Evolutionary conservation across 2,329 filamentous ascomycete genomes (phyloP).

Genomic region (Rugonectria rugulosa): DNA sequence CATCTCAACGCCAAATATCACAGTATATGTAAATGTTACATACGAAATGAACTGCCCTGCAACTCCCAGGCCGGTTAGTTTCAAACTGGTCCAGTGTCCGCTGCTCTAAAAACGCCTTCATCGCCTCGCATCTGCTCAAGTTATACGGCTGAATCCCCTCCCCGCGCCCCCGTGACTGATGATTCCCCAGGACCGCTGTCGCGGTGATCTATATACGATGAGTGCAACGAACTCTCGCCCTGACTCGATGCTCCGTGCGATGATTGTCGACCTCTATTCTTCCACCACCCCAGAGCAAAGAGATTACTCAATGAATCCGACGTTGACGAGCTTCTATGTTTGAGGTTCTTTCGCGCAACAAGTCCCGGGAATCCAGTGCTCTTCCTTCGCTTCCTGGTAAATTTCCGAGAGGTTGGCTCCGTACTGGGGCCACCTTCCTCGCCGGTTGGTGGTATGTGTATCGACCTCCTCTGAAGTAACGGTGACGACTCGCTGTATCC

Average conservation of each 20-base stretch:
- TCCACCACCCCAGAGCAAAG: slow-evolving; percentile 65
- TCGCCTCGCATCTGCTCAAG: slow-evolving; percentile 23
- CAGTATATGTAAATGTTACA: slow-evolving; percentile 10
- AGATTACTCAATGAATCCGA: slow-evolving; percentile 62
- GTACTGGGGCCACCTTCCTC: slow-evolving; percentile 42
- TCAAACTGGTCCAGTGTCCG: slow-evolving; percentile 22
- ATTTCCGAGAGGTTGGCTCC: slow-evolving; percentile 42
- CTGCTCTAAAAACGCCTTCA: slow-evolving; percentile 27
- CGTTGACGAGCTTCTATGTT: slow-evolving; percentile 49
- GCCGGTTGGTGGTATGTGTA: slow-evolving; percentile 38
- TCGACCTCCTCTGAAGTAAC: slow-evolving; percentile 47
- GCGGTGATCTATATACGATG: slow-evolving; percentile 32
- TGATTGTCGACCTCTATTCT: slow-evolving; percentile 30
- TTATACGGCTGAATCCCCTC: slow-evolving; percentile 43
- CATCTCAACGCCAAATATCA: background rate
- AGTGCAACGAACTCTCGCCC: slow-evolving; percentile 23
- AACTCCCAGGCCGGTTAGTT: slow-evolving; percentile 12
- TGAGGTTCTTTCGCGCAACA: slow-evolving; percentile 56
- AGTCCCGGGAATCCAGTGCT: slow-evolving; percentile 71
- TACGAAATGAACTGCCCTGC: slow-evolving; percentile 8
- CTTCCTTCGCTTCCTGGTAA: slow-evolving; percentile 57
- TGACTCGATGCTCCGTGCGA: slow-evolving; percentile 32
- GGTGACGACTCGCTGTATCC: slow-evolving; percentile 50
- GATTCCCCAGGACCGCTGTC: slow-evolving; percentile 20
- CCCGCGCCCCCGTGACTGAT: slow-evolving; percentile 14